phyloP scores from a whole-genome alignment of 148 eudicot species.

The Salicornia ramosissima region DNA sequence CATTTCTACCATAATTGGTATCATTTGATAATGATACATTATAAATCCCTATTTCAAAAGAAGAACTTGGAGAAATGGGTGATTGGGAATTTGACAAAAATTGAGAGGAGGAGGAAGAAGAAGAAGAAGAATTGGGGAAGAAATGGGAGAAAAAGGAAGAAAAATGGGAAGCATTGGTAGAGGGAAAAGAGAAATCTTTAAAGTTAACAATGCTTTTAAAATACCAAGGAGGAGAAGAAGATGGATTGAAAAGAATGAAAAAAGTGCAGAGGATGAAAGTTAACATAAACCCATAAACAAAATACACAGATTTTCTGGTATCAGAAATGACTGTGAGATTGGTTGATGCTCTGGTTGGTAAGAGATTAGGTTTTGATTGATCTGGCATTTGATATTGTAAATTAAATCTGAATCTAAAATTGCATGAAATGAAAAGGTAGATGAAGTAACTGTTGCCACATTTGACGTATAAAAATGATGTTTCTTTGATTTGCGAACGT shows the following conservation, averaged over 20 bases:
- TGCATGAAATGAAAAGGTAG: background rate
- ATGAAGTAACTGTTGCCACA: background rate
- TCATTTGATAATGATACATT: background rate
- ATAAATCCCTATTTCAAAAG: background rate
- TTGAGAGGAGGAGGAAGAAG: too few species aligned
- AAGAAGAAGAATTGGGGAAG: slow-evolving; percentile 26
- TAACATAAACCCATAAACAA: slow-evolving; percentile 35
- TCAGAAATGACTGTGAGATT: slow-evolving; percentile 8
- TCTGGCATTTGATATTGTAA: slow-evolving; percentile 17
- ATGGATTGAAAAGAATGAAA: slow-evolving; percentile 35
- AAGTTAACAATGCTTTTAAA: slow-evolving; percentile 16
- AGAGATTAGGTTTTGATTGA: slow-evolving; percentile 9
- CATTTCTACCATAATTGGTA: background rate
- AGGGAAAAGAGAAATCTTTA: slow-evolving; percentile 18
- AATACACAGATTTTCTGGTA: slow-evolving; percentile 28
- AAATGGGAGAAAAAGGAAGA: slow-evolving; percentile 32
- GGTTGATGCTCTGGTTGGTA: slow-evolving; percentile 4
- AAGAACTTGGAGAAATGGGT: background rate
- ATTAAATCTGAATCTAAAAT: too few species aligned
- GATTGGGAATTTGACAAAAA: background rate
- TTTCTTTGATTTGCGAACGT: background rate
- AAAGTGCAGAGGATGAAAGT: slow-evolving; percentile 33
- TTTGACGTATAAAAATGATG: background rate
- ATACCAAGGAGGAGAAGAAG: slow-evolving; percentile 27
- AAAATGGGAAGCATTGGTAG: slow-evolving; percentile 25